Evolutionary conservation across 305 asterid genomes (phyloP), one percentile per base, ranked within the genome.

Genomic region (Fraxinus latifolia): DNA sequence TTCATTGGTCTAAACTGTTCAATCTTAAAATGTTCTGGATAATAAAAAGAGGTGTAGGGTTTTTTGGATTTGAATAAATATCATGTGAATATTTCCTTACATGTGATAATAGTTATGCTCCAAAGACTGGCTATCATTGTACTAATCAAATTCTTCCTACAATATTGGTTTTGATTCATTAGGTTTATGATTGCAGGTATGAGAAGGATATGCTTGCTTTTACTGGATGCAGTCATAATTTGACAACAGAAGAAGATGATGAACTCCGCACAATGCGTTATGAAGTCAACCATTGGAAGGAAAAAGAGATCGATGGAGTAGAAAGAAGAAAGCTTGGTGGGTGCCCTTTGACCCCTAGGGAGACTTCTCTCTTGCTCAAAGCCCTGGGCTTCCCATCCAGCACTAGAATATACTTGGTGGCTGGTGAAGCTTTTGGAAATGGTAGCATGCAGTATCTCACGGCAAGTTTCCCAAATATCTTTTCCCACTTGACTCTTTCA

Each of bases 161-260:
- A 29, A 68, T 27, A 12, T 14, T 5, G 39, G 0, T 68, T 68
- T 31, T 68, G 14, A 68, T 29, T 68, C 37, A 68, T 68, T 14
- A 68, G 21, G 8, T 68, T 68, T 29, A 68, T 83, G 78, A 74
- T 79, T 87, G 90, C 93, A 95, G 99, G 88, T 95, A 92, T 72
- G 99, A 94, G 91, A 96, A 96, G 89, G 98, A 96, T 88, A 96
- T 96, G 99, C 97, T 96, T 60, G 97, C 99, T 80, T 96, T 96
- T 86, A 96, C 98, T 8, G 99, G 99, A 75, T 96, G 99, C 90
- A 91, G 98, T 92, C 97, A 96, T 85, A 94, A 92, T 86, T 87
- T 96, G 89, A 94, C 97, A 9, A 80, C 82, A n/a, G 95, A 89
- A 85, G 99, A 96, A 88, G 97, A 90, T 17, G 93, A 90, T 2